Percentiles rank a stretch among this genome's conserved stretches.
phyloP scores from a whole-genome alignment of 2,329 filamentous ascomycete species.

The Diaporthe humulicola region DNA sequence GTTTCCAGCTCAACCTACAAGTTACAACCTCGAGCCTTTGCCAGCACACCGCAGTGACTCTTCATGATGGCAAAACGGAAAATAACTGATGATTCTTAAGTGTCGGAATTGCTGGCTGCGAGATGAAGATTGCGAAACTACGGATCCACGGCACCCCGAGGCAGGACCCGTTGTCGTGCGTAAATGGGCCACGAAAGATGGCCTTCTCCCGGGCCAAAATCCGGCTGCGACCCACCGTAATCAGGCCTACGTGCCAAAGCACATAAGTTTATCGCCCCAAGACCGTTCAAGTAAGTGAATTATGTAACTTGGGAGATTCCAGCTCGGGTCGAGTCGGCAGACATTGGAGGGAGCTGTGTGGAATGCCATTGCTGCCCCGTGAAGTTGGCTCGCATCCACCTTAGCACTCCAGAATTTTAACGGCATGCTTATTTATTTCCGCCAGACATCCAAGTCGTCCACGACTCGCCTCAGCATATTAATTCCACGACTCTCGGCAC shows the following conservation, averaged over 20 bases:
- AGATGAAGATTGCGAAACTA: conserved; percentile 45
- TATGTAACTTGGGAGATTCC: neutral
- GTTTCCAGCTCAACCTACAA: no score
- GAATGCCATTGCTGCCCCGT: neutral
- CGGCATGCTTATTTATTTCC: neutral
- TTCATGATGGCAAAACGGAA: neutral
- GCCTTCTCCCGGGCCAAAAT: conserved; percentile 25
- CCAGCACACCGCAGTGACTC: neutral
- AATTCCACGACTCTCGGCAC: neutral
- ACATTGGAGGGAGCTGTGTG: neutral
- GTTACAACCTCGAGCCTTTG: neutral
- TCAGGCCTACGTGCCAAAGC: conserved; percentile 17
- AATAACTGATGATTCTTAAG: neutral
- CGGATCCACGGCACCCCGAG: conserved; percentile 45
- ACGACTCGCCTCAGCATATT: neutral
- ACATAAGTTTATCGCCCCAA: conserved; percentile 33
- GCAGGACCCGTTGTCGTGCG: conserved; percentile 39
- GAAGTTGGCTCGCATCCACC: neutral
- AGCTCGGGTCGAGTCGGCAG: neutral
- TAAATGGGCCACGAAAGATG: conserved; percentile 41
- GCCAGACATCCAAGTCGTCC: neutral
- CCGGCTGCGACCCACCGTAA: conserved; percentile 25
- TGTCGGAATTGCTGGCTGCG: conserved; percentile 47
- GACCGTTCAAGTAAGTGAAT: conserved; percentile 2
- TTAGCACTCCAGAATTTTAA: neutral